Percentiles rank a stretch among this genome's conserved stretches.
Conservation (phyloP, 1,139 yeast species). For the Meyerozyma sp. region DNA sequence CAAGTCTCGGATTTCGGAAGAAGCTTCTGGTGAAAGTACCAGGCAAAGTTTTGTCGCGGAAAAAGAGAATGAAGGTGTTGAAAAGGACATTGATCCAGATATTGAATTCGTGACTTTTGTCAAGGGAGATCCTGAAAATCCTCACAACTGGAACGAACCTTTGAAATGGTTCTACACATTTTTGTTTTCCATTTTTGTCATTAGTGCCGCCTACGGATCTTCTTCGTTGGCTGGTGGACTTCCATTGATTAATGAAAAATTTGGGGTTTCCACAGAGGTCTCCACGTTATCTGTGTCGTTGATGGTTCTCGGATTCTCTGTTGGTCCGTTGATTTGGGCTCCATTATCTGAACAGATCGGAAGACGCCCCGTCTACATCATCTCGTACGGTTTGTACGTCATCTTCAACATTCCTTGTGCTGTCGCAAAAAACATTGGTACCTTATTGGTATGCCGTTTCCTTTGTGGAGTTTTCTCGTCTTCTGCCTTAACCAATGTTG, state of each 20-base stretch:
- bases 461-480: conserved; percentile 83
- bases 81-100: conserved; percentile 46
- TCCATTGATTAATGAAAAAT: conserved; percentile 56
- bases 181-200: conserved; percentile 61
- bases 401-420: conserved; percentile 90
- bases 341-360: conserved; percentile 86
- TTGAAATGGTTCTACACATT: conserved; percentile 67
- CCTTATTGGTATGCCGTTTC: conserved; percentile 74
- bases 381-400: conserved; percentile 68
- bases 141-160: conserved; percentile 68
- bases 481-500: conserved; percentile 80
- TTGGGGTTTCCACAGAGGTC: conserved; percentile 69
- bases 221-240: conserved; percentile 87
- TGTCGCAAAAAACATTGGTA: conserved; percentile 75
- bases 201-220: conserved; percentile 87
- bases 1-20: conserved; percentile 9
- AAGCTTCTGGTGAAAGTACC: background rate
- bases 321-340: conserved; percentile 89
- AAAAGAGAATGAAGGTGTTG: conserved; percentile 11
- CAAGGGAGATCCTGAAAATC: conserved; percentile 77
- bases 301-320: conserved; percentile 84
- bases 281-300: conserved; percentile 74
- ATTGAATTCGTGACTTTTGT: conserved; percentile 78
- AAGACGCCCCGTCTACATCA: conserved; percentile 75
- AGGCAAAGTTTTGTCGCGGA: background rate